Evolutionary conservation across 2,329 filamentous ascomycete species (phyloP), one percentile per base, ranked within the genome.

Genomic region (Talaromyces piceae): DNA sequence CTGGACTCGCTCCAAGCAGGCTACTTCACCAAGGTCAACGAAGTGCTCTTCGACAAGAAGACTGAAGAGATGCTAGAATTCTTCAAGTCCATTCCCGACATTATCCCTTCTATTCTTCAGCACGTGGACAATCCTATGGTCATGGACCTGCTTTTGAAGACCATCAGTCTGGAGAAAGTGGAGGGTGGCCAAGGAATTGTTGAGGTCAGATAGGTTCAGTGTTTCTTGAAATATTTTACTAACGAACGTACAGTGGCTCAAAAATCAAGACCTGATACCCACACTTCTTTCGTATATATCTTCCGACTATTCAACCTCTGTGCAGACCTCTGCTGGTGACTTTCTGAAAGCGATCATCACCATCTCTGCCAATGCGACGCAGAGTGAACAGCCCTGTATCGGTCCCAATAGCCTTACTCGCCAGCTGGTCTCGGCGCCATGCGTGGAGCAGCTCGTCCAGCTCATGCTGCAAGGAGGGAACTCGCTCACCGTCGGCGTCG

Each of bases 301-400:
- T 2, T 84, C 90, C 1, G 83, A 94, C 55, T 84, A 94, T 63
- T 87, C 84, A 56, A 88, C 89, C 67, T 88, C 91, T 1, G 94
- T 93, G 2, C 93, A 98, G 68, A 97, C 93, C 0, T 94, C 93
- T 0, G 93, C 93, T 1, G 93, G 93, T 41, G 93, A 98, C 66
- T 98, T 98, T 60, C 80, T 98, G 61, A 98, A 98, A 69, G 93
- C 93, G 39, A 96, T 98, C 65, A 97, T 98, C 59, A 98, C 93
- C 23, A 96, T 98, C 53, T 97, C 93, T 1, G 93, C 93, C 54
- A 98, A 98, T 64, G 93, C 93, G 3, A 96, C 91, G 1, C 93
- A 95, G 61, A 95, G 96, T 63, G 93, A 98, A 63, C 91, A 96
- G 66, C 93, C 91, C n/a, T 96, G 94, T 62, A 97, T 98, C 65